Evolutionary conservation across 148 eudicot species (phyloP).

Genomic region (Rhododendron ovatum): DNA sequence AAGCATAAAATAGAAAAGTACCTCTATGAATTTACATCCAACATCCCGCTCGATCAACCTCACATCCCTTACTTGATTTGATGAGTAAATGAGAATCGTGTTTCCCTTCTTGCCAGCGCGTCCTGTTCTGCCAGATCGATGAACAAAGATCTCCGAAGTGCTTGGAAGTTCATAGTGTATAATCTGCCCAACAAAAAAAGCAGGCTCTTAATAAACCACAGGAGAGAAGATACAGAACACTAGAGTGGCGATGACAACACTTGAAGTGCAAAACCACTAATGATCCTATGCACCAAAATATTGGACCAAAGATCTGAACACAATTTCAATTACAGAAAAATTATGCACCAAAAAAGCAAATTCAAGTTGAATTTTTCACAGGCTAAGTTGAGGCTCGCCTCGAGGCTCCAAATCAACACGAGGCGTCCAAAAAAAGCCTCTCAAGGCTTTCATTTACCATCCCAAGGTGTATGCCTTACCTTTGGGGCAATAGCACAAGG

Average conservation of each 20-base stretch:
- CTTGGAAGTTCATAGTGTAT: constrained; percentile 89
- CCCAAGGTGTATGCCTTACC: not conserved
- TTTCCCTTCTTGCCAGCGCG: constrained; percentile 99
- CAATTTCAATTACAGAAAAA: not conserved
- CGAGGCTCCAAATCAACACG: not conserved
- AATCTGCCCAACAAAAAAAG: constrained; percentile 35
- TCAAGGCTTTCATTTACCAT: not conserved
- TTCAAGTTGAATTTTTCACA: not conserved
- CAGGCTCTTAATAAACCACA: not conserved
- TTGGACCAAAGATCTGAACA: not conserved
- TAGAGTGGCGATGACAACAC: not conserved
- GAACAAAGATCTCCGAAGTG: constrained; percentile 85
- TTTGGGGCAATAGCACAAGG: not conserved
- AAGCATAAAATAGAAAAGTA: constrained; percentile 11
- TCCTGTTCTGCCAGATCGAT: constrained; percentile 95
- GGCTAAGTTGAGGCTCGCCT: not conserved
- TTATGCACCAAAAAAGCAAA: not conserved
- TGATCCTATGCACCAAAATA: not conserved
- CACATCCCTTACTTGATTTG: constrained; percentile 52
- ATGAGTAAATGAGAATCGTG: constrained; percentile 69
- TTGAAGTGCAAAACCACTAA: not conserved
- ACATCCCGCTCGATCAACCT: constrained; percentile 73
- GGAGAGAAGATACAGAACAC: not conserved
- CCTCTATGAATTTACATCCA: constrained; percentile 71
- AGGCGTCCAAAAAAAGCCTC: not conserved